Percentiles rank a stretch among this genome's conserved stretches.
Conservation (phyloP, 805 yeast genomes). For the Barnettozyma wickerhamii region DNA sequence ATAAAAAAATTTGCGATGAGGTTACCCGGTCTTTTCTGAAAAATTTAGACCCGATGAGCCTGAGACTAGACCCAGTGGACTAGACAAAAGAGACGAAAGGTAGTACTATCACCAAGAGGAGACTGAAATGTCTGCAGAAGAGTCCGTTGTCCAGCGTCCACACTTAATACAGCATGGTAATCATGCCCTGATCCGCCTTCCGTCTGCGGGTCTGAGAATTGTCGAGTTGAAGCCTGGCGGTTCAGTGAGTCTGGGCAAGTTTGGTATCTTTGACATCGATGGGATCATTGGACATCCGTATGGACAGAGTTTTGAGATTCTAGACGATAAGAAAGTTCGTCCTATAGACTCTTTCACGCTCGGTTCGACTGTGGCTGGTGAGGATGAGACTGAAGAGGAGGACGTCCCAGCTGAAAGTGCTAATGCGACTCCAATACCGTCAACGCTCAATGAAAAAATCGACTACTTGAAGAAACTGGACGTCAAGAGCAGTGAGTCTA, state of each 20-base stretch:
- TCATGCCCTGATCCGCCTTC: conserved; percentile 62
- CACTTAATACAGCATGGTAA: conserved; percentile 3
- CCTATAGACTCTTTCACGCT: conserved; percentile 42
- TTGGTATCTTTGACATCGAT: conserved; percentile 77
- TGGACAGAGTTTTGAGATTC: conserved; percentile 87
- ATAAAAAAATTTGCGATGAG: conserved; percentile 14
- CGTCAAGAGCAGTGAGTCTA: conserved; percentile 47
- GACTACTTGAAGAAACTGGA: conserved; percentile 28
- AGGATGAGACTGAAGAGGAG: conserved; percentile 32
- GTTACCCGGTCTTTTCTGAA: conserved; percentile 9
- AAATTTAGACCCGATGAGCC: neutral
- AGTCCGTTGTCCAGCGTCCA: neutral
- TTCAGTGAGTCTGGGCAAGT: conserved; percentile 76
- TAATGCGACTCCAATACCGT: conserved; percentile 22
- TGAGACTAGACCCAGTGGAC: too few relatives aligned
- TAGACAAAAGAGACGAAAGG: too few relatives aligned
- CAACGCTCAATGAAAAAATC: conserved; percentile 23
- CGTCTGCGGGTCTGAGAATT: conserved; percentile 75
- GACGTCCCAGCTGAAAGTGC: too few relatives aligned
- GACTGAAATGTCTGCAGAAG: neutral
- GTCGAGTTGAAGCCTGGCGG: conserved; percentile 61
- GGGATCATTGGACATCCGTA: conserved; percentile 75
- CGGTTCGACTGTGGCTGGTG: conserved; percentile 4
- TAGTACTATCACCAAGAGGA: too few relatives aligned
- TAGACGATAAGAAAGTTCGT: conserved; percentile 47